Base-by-base conservation (phyloP, 768 basidiomycete species). In the Baorangia bicolor region DNA sequence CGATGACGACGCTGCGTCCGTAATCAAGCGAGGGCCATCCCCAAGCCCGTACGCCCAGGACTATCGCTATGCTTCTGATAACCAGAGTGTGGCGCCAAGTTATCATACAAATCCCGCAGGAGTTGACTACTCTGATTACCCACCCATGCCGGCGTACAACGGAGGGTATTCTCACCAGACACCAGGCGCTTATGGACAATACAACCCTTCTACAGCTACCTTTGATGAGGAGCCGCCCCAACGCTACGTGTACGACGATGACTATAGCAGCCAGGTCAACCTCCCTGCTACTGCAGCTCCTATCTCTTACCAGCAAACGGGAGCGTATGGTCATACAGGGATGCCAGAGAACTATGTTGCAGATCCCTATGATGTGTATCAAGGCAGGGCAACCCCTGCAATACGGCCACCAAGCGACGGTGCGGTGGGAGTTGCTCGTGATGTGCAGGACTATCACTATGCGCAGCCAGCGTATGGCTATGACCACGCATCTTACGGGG, bases 111-210 rank as follows among this genome's bases (percentile, higher is more conserved):
- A 62, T 49, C 70, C 74, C 33, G 75, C 78, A 49, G 83, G 82
- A 57, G 49, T 34, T 21, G 76, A 75, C 49, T 76, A 73, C 57
- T 40, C 64, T 42, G 80, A 81, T 52, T 87, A 78, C 59, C 81
- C 87, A 7, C 82, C 87, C 2, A 92, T 92, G 88, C 90, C 90
- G 30, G 80, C 83, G 14, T 90, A 88, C 74, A 85, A 81, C 56
- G 66, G 67, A 45, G 83, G 84, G n/a, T 85, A 87, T 65, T 78
- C 83, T 44, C 77, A 84, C 30, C 84, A 85, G 63, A 64, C 75
- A 18, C 70, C 78, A n/a, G 78, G 75, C 49, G 71, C 76, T 16
- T 80, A 81, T 56, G 69, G 78, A 39, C 81, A 80, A 40, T 87
- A 81, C 74, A 84, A 86, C 62, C 75, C 77, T 27, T 90, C 88